These are phyloP conservation scores for Pythium guiyangense DNA, from an alignment of 352 stramenopile genomes.

Conservation along the genomic window DNA sequence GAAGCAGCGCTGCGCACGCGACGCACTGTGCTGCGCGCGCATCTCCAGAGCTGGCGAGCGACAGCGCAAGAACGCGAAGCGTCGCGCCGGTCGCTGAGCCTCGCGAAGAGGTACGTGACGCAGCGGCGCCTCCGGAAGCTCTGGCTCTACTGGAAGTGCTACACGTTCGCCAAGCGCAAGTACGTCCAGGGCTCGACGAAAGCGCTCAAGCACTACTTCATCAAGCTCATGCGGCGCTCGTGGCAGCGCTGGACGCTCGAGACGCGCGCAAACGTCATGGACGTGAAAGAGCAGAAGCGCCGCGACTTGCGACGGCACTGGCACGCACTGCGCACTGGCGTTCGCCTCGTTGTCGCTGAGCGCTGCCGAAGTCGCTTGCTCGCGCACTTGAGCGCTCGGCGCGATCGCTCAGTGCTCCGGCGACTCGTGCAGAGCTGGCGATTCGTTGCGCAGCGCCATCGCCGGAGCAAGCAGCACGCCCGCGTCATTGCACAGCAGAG, in stretches of 20 bases:
- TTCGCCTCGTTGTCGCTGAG: constrained; percentile 22
- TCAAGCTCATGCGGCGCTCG: constrained; percentile 48
- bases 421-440: constrained; percentile 21
- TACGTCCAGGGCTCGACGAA: constrained; percentile 71
- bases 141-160: constrained; percentile 80
- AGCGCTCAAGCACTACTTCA: constrained; percentile 72
- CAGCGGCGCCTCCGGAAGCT: constrained; percentile 56
- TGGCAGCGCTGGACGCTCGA: constrained; percentile 49
- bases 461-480: constrained; percentile 17
- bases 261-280: constrained; percentile 35
- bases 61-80: constrained; percentile 28
- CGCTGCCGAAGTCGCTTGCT: constrained; percentile 22
- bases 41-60: constrained; percentile 40
- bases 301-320: constrained; percentile 42
- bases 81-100: constrained; percentile 34
- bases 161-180: constrained; percentile 55
- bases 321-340: constrained; percentile 32
- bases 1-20: constrained; percentile 17
- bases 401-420: constrained; percentile 17
- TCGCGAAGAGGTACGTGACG: constrained; percentile 61
- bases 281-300: constrained; percentile 42
- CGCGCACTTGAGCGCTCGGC: constrained; percentile 21
- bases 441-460: constrained; percentile 9
- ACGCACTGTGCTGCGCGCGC: constrained; percentile 16
- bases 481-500: constrained; percentile 17